A percentile compares a stretch with the other conserved stretches of the same genome.
These are phyloP conservation scores for Scorias spongiosa DNA, from an alignment of 2,329 filamentous ascomycete species.

Conservation along the genomic window DNA sequence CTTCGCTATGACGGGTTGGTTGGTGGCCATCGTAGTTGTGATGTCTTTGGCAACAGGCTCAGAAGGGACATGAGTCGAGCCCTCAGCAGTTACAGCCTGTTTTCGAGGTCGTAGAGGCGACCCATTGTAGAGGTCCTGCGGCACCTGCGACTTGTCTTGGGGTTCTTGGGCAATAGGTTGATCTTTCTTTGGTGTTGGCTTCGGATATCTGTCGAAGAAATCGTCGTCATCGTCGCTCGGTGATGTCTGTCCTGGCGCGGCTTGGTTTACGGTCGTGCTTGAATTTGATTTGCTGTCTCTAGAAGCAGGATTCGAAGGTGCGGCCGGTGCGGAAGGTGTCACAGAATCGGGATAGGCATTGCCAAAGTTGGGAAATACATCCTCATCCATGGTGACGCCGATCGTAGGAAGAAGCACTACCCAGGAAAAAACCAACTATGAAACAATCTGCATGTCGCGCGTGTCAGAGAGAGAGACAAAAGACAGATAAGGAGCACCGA, in stretches of 20 bases:
- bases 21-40: neutral
- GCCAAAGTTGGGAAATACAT: conserved; percentile 25
- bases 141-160: neutral
- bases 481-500: neutral
- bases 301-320: conserved; percentile 42
- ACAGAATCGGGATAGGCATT: conserved; percentile 20
- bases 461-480: neutral
- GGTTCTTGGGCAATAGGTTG: neutral
- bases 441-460: neutral
- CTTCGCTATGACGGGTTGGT: neutral
- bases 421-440: neutral
- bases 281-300: conserved; percentile 23
- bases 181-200: conserved; percentile 11
- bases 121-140: conserved; percentile 3
- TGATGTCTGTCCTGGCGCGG: conserved; percentile 4
- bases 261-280: neutral
- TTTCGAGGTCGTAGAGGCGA: neutral
- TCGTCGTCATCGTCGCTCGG: conserved; percentile 16
- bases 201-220: conserved; percentile 22
- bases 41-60: neutral
- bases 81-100: conserved; percentile 7
- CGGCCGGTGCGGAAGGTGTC: conserved; percentile 4
- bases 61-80: conserved; percentile 2
- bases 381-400: conserved; percentile 11
- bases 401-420: neutral